Percentiles rank a stretch among this genome's conserved stretches.
Evolutionary conservation across 2,329 filamentous ascomycete genomes (phyloP).

Genomic region (Exophiala oligosperma): DNA sequence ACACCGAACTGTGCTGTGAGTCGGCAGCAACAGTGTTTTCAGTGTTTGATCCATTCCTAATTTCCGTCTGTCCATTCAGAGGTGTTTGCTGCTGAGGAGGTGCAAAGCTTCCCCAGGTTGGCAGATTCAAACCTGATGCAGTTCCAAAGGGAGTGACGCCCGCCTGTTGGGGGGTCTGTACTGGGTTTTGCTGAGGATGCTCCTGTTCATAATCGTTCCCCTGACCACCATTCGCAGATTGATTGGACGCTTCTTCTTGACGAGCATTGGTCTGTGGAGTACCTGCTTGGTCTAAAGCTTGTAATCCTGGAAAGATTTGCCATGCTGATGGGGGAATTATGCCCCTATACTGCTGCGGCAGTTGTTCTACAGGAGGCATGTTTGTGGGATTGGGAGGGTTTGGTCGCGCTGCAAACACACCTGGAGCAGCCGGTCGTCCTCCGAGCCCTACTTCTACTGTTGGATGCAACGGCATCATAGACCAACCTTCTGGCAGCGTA

Average conservation of each 20-base stretch:
- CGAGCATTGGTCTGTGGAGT: background rate
- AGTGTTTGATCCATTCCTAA: background rate
- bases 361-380: background rate
- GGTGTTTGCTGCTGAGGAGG: background rate
- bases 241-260: background rate
- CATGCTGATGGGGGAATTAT: too few relatives aligned
- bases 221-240: too few relatives aligned
- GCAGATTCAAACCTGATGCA: background rate
- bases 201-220: too few relatives aligned
- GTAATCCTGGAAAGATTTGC: too few relatives aligned
- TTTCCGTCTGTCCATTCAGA: background rate
- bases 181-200: background rate
- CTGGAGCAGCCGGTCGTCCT: too few relatives aligned
- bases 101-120: background rate
- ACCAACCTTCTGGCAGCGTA: conserved; percentile 55
- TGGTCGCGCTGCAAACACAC: too few relatives aligned
- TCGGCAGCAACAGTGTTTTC: background rate
- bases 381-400: too few relatives aligned
- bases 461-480: conserved; percentile 46
- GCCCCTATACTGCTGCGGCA: background rate
- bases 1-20: background rate
- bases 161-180: background rate
- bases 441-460: conserved; percentile 5
- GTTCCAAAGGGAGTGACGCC: background rate
- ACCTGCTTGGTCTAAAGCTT: background rate